Percentiles rank a stretch among this genome's conserved stretches.
These are phyloP conservation scores for Rhododendron molle DNA, from an alignment of 148 eudicot species.

Conservation along the genomic window DNA sequence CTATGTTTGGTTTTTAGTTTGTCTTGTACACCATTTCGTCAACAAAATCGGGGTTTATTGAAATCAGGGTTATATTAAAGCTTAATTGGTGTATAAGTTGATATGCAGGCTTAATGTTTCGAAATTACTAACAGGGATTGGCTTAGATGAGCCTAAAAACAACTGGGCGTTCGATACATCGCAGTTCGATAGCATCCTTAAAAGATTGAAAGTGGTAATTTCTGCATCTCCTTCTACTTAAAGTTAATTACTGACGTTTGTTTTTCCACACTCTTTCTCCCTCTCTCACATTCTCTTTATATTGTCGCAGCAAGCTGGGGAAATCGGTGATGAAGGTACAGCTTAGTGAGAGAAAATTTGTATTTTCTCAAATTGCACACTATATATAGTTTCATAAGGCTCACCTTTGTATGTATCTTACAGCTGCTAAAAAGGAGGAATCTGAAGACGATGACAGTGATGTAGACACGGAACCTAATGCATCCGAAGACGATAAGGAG, in stretches of 20 bases:
- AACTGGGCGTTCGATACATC: constrained; percentile 92
- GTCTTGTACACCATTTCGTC: background rate
- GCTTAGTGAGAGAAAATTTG: background rate
- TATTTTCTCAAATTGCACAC: background rate
- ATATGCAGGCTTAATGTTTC: background rate
- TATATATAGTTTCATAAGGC: background rate
- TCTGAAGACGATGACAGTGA: constrained; percentile 24
- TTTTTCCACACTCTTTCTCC: background rate
- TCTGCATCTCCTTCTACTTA: background rate
- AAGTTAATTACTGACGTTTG: background rate
- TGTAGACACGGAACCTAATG: constrained; percentile 7
- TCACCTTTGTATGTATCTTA: constrained; percentile 4
- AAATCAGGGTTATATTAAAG: background rate
- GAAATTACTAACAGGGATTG: constrained; percentile 51
- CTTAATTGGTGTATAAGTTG: background rate
- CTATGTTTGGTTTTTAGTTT: background rate
- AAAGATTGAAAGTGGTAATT: constrained; percentile 88
- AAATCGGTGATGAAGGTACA: constrained; percentile 43
- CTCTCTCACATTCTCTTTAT: background rate
- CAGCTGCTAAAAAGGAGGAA: constrained; percentile 41
- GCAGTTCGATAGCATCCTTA: constrained; percentile 89
- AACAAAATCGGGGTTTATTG: background rate
- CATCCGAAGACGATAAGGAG: constrained; percentile 26
- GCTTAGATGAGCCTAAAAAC: constrained; percentile 65
- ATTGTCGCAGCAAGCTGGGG: constrained; percentile 63